A percentile compares a stretch with the other conserved stretches of the same genome.
These are phyloP conservation scores for Cladorrhinum samala DNA, from an alignment of 495 filamentous ascomycete species.

Conservation along the genomic window DNA sequence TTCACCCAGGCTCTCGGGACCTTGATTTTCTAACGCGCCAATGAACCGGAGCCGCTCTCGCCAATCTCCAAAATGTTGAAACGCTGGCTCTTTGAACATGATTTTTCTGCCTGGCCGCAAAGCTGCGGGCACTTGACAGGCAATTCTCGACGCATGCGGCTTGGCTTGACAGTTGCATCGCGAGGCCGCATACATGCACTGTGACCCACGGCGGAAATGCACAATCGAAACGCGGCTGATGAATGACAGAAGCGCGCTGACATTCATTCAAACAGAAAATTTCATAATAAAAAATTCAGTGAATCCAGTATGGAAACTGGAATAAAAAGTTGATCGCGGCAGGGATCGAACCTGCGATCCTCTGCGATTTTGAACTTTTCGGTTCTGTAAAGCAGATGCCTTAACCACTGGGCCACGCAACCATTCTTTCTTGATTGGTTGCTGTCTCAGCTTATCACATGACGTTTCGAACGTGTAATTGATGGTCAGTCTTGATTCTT, in stretches of 20 bases:
- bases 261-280: too few species aligned
- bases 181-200: too few species aligned
- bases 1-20: slow-evolving; percentile 7
- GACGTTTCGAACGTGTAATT: too few species aligned
- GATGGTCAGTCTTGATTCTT: too few species aligned
- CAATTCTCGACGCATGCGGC: too few species aligned
- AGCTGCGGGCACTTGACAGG: neutral
- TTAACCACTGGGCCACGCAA: slow-evolving; percentile 38
- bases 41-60: neutral
- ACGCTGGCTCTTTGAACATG: neutral
- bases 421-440: slow-evolving; percentile 3
- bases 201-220: too few species aligned
- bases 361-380: slow-evolving; percentile 20
- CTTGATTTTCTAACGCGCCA: neutral
- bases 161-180: too few species aligned
- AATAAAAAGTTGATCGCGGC: slow-evolving; percentile 35
- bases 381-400: slow-evolving; percentile 35
- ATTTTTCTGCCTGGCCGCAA: slow-evolving; percentile 1
- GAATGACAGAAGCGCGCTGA: too few species aligned
- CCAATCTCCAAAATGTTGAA: neutral
- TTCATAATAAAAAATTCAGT: too few species aligned
- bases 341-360: slow-evolving; percentile 48
- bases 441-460: neutral
- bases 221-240: too few species aligned
- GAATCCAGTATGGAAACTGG: neutral